Evolutionary conservation across 352 stramenopile genomes (phyloP), one percentile per base, ranked within the genome.

Genomic region (Pythium aphanidermatum): DNA sequence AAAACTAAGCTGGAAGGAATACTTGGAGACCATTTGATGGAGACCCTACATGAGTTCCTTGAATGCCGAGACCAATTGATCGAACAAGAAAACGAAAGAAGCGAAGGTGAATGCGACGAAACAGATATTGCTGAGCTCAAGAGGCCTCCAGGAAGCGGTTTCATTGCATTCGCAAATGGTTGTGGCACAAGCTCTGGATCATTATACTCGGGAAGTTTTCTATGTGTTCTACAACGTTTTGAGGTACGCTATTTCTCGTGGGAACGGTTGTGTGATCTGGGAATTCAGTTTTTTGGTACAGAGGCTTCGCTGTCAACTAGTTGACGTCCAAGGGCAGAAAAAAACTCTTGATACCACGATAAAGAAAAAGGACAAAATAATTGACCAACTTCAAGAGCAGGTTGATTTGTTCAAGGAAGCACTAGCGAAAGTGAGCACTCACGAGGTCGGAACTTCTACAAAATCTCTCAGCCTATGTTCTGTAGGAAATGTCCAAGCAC

Each of bases 351-450:
- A 45, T 3, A 55, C 65, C 23, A 13, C 40, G 9, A 49, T 74
- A 13, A 33, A 53, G 1, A 46, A 68, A 10, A 63, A 70, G 23
- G 56, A 78, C 11, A 42, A 46, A n/a, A 44, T 71, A 16, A 20
- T 81, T 0, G 49, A 21, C 3, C 45, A 64, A 21, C 33, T 86
- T 7, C 53, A 55, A 0, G 68, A 85, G 39, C 67, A 88, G 41
- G 54, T 86, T 13, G 43, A 55, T 4, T 63, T 83, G 23, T 88
- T 83, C 52, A 88, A 83, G 48, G 74, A 86, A 30, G 62, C 63
- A 6, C 51, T 88, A 4, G 58, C 55, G 3, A 74, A 65, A 31
- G 66, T 74, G 9, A 35, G 46, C n/a, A n/a, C n/a, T n/a, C n/a
- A 24, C 36, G 11, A 8, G 5, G 25, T n/a, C 25, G 11, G n/a